Base-by-base conservation (phyloP, 1,284 basidiomycete genomes). In the Tremellales sp. region DNA sequence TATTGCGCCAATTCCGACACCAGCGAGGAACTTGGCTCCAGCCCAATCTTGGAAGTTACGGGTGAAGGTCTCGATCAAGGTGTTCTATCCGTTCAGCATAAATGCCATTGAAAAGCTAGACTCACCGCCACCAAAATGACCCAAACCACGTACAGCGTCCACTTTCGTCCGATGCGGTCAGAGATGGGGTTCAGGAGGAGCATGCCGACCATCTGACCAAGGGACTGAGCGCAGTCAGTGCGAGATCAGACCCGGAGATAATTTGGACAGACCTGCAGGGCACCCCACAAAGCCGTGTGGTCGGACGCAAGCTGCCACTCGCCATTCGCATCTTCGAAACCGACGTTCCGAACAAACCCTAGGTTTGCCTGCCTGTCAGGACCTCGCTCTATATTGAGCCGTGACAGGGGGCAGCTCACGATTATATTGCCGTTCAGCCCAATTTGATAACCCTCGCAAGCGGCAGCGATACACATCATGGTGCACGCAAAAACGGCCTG, bases 191-290 rank as follows among this genome's bases (percentile, higher is more conserved):
- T 49, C 37, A 54, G 46, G 31, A 33, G 10, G 40, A 51, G 36
- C 57, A 61, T 58, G 3, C 48, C 56, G 21, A 58, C 42, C n/a
- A 58, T 24, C 35, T 61, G 59, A 15, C 59, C 59, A 0, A 53
- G 26, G 5, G 43, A 48, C 39, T 53, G 52, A n/a, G n/a, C n/a
- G n/a, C n/a, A n/a, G n/a, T n/a, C n/a, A n/a, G n/a, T n/a, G n/a
- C n/a, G n/a, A n/a, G n/a, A n/a, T n/a, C n/a, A n/a, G n/a, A n/a
- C n/a, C n/a, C n/a, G n/a, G n/a, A n/a, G n/a, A n/a, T n/a, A n/a
- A n/a, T n/a, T n/a, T n/a, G n/a, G n/a, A n/a, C n/a, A n/a, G n/a
- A n/a, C n/a, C n/a, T n/a, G n/a, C 1, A 60, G n/a, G 2, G 51
- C 53, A 24, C 56, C 54, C 51, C 50, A 55, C 2, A 48, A 19